phyloP scores from a whole-genome alignment of 345 rosid genomes.

The Rhodamnia argentea region DNA sequence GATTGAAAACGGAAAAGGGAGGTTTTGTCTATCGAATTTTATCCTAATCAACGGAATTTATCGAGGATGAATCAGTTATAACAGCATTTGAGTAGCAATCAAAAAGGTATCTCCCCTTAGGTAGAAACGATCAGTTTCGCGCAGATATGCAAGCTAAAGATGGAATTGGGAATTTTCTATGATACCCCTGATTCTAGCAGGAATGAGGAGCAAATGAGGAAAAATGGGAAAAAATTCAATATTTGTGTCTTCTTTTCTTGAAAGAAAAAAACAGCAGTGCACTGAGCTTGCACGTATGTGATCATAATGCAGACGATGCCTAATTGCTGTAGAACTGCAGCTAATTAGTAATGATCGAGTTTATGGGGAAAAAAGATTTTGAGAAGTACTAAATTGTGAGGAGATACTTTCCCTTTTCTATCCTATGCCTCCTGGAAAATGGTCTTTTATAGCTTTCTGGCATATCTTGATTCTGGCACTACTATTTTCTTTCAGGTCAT shows the following conservation, averaged over 20 bases:
- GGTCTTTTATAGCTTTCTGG: not conserved
- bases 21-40: not conserved
- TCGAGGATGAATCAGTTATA: not conserved
- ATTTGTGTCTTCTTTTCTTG: not conserved
- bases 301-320: not conserved
- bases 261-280: not conserved
- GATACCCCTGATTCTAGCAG: not conserved
- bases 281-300: not conserved
- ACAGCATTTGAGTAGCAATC: not conserved
- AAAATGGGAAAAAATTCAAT: not conserved
- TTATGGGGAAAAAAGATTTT: not conserved
- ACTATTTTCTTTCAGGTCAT: constrained; percentile 43
- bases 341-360: not conserved
- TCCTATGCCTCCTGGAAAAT: not conserved
- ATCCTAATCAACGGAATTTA: not conserved
- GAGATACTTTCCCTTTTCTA: not conserved
- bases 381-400: not conserved
- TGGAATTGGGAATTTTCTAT: not conserved
- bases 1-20: not conserved
- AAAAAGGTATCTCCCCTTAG: not conserved
- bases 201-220: not conserved
- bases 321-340: not conserved
- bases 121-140: not conserved
- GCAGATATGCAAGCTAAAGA: not conserved
- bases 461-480: not conserved